Base-by-base conservation (phyloP, 768 basidiomycete genomes). In the Naganishia randhawae region DNA sequence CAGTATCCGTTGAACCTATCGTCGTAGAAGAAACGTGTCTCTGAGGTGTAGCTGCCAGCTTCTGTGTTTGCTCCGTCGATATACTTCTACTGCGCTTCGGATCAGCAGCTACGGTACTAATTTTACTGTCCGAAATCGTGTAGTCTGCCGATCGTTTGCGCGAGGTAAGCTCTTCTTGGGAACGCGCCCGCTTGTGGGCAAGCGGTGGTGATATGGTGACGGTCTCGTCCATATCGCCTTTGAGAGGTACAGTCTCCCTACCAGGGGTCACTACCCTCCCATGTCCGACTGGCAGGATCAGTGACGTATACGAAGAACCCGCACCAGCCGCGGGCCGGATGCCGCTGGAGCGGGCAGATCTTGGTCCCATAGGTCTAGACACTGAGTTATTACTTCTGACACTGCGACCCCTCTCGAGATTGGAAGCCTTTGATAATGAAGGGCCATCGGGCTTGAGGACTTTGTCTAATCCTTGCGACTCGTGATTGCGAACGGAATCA, bases 91-190 rank as follows among this genome's bases (percentile, higher is more conserved):
- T n/a, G n/a, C 39, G 22, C 22, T 35, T 13, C 17, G n/a, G 7
- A 41, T 41, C 37, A 14, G 2, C 19, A 14, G 14, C 39, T 25
- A 14, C 29, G 1, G 37, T 61, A 14, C 22, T 42, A 39, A 10
- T 41, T 2, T 61, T 2, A 13, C 33, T 48, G 11, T 41, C 41
- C 13, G 55, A 51, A 11, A 35, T 42, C 10, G 54, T 32, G 22
- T 50, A 39, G 45, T 70, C 69, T 11, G 51, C 61, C 25, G 76
- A 77, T 33, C 76, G 65, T 63, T 80, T 80, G 1, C 77, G 71
- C 19, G 78, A 76, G 2, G 71, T 65, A 17, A 78, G 57, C n/a
- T 75, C 73, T 45, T 80, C 78, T 33, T 67, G 66, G 7, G 78
- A 80, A 29, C 74, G 76, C 45, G 75, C 74, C 27, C 78, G 70